A percentile compares a stretch with the other conserved stretches of the same genome.
Evolutionary conservation across 139 green algal genomes (phyloP).

Genomic region (Zygnema cylindricum): DNA sequence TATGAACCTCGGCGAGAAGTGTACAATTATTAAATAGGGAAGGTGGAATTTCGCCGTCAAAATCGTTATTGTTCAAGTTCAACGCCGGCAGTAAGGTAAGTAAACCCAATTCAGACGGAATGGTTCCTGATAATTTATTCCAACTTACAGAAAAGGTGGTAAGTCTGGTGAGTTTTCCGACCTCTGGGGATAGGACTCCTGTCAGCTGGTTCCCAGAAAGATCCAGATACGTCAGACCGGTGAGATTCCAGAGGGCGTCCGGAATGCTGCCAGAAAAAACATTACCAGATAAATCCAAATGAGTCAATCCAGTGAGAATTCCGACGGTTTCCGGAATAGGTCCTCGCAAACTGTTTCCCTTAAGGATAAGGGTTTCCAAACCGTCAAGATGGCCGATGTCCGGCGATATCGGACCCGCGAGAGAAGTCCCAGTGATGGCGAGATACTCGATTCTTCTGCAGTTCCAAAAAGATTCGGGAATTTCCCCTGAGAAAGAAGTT

Average conservation of each 20-base stretch:
- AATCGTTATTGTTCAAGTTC: background rate
- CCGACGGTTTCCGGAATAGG: background rate
- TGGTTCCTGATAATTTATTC: background rate
- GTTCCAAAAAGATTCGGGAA: too few species aligned
- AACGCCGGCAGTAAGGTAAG: background rate
- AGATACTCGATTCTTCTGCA: too few species aligned
- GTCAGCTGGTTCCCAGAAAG: constrained; percentile 9
- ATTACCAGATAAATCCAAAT: too few species aligned
- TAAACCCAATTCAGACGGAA: background rate
- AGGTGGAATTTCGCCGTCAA: background rate
- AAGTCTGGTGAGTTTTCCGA: constrained; percentile 1
- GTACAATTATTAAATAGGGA: too few species aligned
- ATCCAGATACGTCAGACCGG: too few species aligned
- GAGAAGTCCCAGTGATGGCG: background rate
- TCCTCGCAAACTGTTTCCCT: constrained; percentile 3
- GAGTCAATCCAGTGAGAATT: too few species aligned
- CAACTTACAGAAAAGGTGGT: background rate
- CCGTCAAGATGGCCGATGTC: background rate
- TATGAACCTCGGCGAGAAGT: too few species aligned
- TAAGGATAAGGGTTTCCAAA: too few species aligned
- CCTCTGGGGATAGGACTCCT: background rate
- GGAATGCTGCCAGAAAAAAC: too few species aligned
- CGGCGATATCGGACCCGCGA: background rate
- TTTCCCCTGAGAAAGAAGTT: too few species aligned
- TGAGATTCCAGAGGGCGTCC: too few species aligned